phyloP scores from a whole-genome alignment of 768 basidiomycete species.

The Tylopilus felleus region DNA sequence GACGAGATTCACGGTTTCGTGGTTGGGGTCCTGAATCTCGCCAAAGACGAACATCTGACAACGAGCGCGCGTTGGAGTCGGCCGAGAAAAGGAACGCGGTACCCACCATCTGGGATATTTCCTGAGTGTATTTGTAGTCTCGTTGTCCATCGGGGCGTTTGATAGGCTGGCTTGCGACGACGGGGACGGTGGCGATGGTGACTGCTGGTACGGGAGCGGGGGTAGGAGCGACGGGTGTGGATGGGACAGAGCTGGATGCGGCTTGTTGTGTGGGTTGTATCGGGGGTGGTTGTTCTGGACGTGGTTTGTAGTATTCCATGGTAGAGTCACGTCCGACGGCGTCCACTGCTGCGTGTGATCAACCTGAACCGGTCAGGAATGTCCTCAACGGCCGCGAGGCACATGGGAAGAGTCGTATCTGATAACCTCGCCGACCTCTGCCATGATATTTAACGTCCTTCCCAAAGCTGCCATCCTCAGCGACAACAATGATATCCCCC shows the following conservation, averaged over 20 bases:
- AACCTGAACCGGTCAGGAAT: neutral
- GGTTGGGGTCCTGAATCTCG: slow-evolving; percentile 86
- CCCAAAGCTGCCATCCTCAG: neutral
- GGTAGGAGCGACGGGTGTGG: slow-evolving; percentile 19
- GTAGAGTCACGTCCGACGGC: neutral
- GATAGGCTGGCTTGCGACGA: slow-evolving; percentile 2
- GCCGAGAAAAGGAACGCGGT: neutral
- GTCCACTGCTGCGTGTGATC: no score
- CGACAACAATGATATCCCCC: slow-evolving; percentile 8
- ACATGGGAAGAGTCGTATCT: no score
- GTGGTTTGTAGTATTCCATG: slow-evolving; percentile 31
- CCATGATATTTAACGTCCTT: neutral
- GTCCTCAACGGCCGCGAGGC: neutral
- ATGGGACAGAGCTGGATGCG: slow-evolving; percentile 15
- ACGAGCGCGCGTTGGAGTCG: neutral
- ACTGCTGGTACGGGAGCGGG: neutral
- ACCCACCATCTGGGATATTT: slow-evolving; percentile 90
- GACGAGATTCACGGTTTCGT: slow-evolving; percentile 88
- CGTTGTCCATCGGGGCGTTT: slow-evolving; percentile 31
- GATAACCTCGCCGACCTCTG: neutral
- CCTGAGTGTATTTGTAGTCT: slow-evolving; percentile 87
- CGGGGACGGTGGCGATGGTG: slow-evolving; percentile 8
- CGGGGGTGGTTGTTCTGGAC: slow-evolving; percentile 19
- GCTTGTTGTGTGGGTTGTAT: slow-evolving; percentile 13
- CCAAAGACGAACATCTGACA: slow-evolving; percentile 94